A percentile compares a stretch with the other conserved stretches of the same genome.
These are phyloP conservation scores for Globisporangium nunn DNA, from an alignment of 352 stramenopile species.

Conservation along the genomic window DNA sequence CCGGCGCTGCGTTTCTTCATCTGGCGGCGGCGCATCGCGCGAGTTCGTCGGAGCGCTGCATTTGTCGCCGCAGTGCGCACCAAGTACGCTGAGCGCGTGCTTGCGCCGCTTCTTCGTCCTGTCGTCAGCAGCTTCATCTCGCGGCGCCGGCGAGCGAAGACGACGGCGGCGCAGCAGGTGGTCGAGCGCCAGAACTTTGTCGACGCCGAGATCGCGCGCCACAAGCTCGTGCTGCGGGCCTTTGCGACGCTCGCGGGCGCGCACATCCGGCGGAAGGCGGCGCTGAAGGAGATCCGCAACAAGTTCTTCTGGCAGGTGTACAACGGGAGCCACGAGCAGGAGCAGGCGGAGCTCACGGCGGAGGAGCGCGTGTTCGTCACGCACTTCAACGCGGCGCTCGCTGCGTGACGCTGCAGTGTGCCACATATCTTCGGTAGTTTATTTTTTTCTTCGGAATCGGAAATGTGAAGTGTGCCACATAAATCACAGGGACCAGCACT, in stretches of 20 bases:
- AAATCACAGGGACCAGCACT: too few relatives aligned
- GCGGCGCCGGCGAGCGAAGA: not conserved
- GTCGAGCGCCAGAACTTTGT: not conserved
- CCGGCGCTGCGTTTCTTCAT: not conserved
- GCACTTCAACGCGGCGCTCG: not conserved
- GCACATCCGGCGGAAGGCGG: not conserved
- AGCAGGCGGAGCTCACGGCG: not conserved
- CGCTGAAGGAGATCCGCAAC: not conserved
- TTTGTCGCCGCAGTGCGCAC: not conserved
- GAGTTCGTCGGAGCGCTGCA: not conserved
- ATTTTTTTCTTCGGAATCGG: too few relatives aligned
- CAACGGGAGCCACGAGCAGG: not conserved
- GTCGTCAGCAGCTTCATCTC: not conserved
- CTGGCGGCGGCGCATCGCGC: not conserved
- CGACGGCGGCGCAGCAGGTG: not conserved
- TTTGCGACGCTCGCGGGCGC: not conserved
- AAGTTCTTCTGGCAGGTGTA: not conserved
- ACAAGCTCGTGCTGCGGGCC: not conserved
- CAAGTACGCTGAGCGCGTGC: not conserved
- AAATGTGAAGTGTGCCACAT: too few relatives aligned
- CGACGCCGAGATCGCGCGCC: not conserved
- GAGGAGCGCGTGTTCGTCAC: not conserved
- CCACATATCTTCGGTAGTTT: too few relatives aligned
- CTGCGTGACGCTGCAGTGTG: not conserved
- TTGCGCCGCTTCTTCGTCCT: not conserved